Base-by-base conservation (phyloP, 2,329 filamentous ascomycete genomes). In the Metarhizium album region DNA sequence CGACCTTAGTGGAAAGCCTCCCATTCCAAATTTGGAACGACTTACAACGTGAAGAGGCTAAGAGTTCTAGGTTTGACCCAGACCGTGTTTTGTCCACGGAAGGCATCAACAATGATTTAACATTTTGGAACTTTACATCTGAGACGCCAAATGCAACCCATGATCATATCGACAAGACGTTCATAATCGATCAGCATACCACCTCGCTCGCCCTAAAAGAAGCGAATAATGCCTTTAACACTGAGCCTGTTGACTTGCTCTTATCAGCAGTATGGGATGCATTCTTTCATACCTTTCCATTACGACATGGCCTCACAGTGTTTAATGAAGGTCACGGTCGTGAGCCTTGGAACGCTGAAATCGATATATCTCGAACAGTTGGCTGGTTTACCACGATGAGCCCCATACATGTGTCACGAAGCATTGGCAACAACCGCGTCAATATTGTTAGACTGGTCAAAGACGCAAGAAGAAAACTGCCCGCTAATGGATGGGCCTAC, bases 371-470 rank as follows among this genome's bases (percentile, higher is more conserved):
- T 4, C 45, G 59, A 20, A 69, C 66, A 2, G 65, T 69, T 1
- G 68, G 67, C 6, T 70, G 67, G 67, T 70, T 69, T 52, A 68
- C 67, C 1, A 64, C 62, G 1, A 54, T 69, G 27, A 58, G 54
- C 22, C 66, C 67, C 0, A 51, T 65, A 13, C 46, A 49, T 1
- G 33, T 54, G n/a, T 42, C 27, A 4, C 27, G 45, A 16, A n/a
- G 13, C 9, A 29, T 20, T 27, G 20, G 29, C 13, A 35, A 22
- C 8, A n/a, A 42, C 6, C 33, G 3, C 11, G 40, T 16, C 16
- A 31, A 45, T 13, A n/a, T 29, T 42, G 40, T 45, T 8, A 46
- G 43, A 33, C 42, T 33, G 9, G 27, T 46, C 18, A 49, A 49
- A 23, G 46, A 50, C n/a, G n/a, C 22, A 14, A 23, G 50, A 27